Percentiles rank a stretch among this genome's conserved stretches.
These are phyloP conservation scores for Verticillium tricorpus DNA, from an alignment of 2,329 filamentous ascomycete species.

Conservation along the genomic window DNA sequence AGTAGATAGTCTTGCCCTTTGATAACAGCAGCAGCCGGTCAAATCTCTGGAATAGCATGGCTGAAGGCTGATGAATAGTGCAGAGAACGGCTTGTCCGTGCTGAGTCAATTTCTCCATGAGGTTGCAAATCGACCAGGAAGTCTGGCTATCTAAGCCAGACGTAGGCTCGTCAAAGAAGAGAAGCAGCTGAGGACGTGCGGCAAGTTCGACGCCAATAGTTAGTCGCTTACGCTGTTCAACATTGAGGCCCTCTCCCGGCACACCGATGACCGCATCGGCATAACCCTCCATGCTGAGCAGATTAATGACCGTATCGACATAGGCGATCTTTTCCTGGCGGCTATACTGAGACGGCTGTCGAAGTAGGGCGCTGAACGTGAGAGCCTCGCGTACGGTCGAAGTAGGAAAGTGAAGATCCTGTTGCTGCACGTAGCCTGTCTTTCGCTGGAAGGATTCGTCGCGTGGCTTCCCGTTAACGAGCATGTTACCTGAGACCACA, in stretches of 20 bases:
- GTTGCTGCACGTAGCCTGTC: conserved; percentile 68
- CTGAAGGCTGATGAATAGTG: conserved; percentile 15
- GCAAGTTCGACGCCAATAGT: conserved; percentile 75
- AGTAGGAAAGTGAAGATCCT: conserved; percentile 64
- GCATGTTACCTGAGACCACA: conserved; percentile 65
- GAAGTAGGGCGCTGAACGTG: conserved; percentile 61
- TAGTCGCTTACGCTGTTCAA: conserved; percentile 48
- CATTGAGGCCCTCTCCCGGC: conserved; percentile 51
- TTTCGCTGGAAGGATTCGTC: conserved; percentile 66
- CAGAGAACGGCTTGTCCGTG: conserved; percentile 36
- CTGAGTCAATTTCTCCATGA: conserved; percentile 61
- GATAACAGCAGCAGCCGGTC: conserved; percentile 11
- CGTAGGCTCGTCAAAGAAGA: conserved; percentile 75
- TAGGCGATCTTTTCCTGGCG: conserved; percentile 19
- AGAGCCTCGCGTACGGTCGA: conserved; percentile 65
- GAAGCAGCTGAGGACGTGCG: conserved; percentile 66
- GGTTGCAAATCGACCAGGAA: conserved; percentile 67
- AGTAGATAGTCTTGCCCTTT: conserved; percentile 40
- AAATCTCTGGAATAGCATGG: conserved; percentile 13
- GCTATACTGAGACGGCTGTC: conserved; percentile 58
- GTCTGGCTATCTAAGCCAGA: conserved; percentile 73
- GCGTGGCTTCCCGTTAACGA: conserved; percentile 61
- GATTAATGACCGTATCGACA: conserved; percentile 23
- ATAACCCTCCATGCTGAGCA: conserved; percentile 50
- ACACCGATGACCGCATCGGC: conserved; percentile 67